These are phyloP conservation scores for Melampsora americana DNA, from an alignment of 1,284 basidiomycete species.

Conservation along the genomic window DNA sequence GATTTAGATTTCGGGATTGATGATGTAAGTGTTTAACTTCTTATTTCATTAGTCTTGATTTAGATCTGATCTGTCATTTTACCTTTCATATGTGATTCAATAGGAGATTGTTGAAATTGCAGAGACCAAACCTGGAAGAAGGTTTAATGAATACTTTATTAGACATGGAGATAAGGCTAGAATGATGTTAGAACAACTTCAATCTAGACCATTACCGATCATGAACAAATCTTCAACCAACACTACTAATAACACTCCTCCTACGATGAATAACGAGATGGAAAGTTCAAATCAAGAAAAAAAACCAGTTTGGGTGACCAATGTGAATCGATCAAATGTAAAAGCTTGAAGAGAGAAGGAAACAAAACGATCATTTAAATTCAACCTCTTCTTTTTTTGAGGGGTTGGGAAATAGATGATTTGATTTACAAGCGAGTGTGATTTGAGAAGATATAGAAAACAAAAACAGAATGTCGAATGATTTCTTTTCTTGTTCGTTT, in stretches of 20 bases:
- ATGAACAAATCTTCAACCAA: slow-evolving; percentile 22
- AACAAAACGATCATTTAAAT: no score
- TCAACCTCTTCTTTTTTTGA: no score
- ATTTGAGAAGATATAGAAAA: no score
- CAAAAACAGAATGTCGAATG: no score
- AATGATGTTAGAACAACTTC: slow-evolving; percentile 32
- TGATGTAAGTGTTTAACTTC: slow-evolving; percentile 62
- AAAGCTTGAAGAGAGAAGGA: no score
- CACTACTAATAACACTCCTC: background rate
- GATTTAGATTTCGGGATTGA: slow-evolving; percentile 94
- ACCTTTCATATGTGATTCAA: background rate
- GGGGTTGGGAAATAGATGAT: no score
- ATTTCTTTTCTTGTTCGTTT: no score
- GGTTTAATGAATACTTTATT: slow-evolving; percentile 43
- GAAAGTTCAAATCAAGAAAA: slow-evolving; percentile 10
- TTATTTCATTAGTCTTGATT: background rate
- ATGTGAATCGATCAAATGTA: no score
- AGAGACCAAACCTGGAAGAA: slow-evolving; percentile 36
- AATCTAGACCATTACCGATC: slow-evolving; percentile 34
- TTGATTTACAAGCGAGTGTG: no score
- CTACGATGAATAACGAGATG: background rate
- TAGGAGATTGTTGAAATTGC: slow-evolving; percentile 36
- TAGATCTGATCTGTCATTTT: background rate
- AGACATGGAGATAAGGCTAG: slow-evolving; percentile 39
- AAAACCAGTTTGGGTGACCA: slow-evolving; percentile 21